Evolutionary conservation across 192 early-diverging fungal species (phyloP), one percentile per base, ranked within the genome.

Genomic region (Rhizophagus prolifer): DNA sequence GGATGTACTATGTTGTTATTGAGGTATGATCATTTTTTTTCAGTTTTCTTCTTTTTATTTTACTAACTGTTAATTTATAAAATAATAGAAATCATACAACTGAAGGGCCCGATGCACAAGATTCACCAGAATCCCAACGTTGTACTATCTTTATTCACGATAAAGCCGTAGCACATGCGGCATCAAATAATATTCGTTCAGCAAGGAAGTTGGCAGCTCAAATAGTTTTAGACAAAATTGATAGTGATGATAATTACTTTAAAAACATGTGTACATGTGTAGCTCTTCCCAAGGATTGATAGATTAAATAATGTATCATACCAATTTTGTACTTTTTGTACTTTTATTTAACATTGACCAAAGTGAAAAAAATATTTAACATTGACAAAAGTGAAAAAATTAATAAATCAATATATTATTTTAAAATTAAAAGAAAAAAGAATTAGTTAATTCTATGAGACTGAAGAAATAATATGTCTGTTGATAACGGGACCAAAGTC

Each of bases 131-230:
- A 6, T 75, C 58, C 14, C 81, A 83, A 74, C 72, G 72, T 10
- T 86, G 85, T 78, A 78, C 81, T 4, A 80, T 86, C 8, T 86
- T 86, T 28, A 62, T 86, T 23, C 85, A 86, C 69, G 77, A 82
- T 26, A 70, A 70, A 2, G 70, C 79, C 4, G 69, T 84, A 1
- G 75, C 81, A 12, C 73, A 58, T 28, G 83, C 76, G 31, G 7
- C 58, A 36, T 80, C 79, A 26, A 73, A 74, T 38, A 86, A 83
- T 70, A 78, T 86, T 38, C 81, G 81, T 46, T 61, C 72, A 46
- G 82, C 85, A 25, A 75, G 85, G 50, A 78, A 81, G 59, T 26
- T 77, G n/a, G 85, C 85, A n/a, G 85, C 85, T 3, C 72, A 69
- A 14, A 38, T 64, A 14, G 77, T 81, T n/a, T 70, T 77, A 12